Base-by-base conservation (phyloP, 1,139 yeast species). In the Taphrina communis region DNA sequence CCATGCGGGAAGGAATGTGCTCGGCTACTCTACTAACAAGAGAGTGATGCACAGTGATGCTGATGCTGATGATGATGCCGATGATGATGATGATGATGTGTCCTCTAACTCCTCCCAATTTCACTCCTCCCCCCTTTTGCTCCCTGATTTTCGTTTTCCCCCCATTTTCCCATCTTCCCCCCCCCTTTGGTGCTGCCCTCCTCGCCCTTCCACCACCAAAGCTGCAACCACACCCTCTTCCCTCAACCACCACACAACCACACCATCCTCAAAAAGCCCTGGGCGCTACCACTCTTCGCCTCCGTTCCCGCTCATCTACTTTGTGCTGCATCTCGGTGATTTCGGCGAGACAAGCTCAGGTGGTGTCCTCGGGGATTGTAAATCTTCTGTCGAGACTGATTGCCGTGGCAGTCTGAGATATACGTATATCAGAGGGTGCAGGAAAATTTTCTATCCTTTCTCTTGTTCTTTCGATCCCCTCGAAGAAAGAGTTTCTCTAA, bases 221-320 rank as follows among this genome's bases (percentile, higher is more conserved):
- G 11, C 31, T 25, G 31, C 60, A 56, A 21, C 60, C 38, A 21
- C 46, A 38, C 46, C 60, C 59, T 55, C 38, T 36, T 19, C 41
- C 58, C 21, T 38, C 58, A 38, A 36, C 41, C 42, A 35, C 58
- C 41, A 36, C 58, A 53, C 31, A 25, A 25, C 58, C 58, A 53
- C 58, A 53, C 58, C 56, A 53, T 53, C 58, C 58, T 53, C 58
- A 53, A 53, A 53, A 53, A 38, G 42, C 58, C 42, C 58, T 38
- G 42, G 58, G 58, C 58, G 58, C 58, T 19, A 50, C 53, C 53
- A 50, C 53, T 50, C 53, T 50, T 50, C 9, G 31, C 31, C 31
- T 39, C 53, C 53, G 36, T 7, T 21, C 53, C 53, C 53, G 53
- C 53, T 21, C 53, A 50, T 50, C 31, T 4, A 50, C 53, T 4